phyloP scores from a whole-genome alignment of 1,284 basidiomycete genomes.

The Rhodotorula sp. region DNA sequence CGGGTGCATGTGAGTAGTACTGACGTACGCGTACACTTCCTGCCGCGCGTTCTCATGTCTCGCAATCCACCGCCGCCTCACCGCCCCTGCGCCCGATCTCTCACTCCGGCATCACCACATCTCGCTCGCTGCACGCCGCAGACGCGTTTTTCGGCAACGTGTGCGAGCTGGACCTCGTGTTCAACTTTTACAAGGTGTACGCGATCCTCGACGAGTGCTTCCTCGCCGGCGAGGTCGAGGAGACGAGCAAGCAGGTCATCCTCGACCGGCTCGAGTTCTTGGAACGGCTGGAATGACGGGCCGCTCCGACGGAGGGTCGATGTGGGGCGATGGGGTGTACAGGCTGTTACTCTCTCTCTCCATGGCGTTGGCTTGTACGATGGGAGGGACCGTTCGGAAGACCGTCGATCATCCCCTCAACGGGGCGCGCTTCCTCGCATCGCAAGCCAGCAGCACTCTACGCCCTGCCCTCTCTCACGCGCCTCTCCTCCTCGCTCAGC shows the following conservation, averaged over 20 bases:
- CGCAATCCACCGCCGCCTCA: background rate
- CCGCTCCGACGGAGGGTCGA: too few species aligned
- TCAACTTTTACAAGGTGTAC: constrained; percentile 99
- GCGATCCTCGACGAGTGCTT: constrained; percentile 98
- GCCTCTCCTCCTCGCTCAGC: background rate
- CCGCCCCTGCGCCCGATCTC: constrained; percentile 1
- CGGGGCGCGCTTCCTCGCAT: too few species aligned
- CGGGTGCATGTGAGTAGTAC: too few species aligned
- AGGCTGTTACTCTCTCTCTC: background rate
- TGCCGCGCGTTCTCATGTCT: too few species aligned
- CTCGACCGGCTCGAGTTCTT: constrained; percentile 83
- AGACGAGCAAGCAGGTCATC: constrained; percentile 95
- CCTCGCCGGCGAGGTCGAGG: constrained; percentile 97
- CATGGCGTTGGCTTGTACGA: too few species aligned
- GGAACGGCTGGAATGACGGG: constrained; percentile 74
- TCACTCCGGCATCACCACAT: background rate
- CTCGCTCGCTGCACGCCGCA: background rate
- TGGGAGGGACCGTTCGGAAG: too few species aligned
- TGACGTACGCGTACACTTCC: too few species aligned
- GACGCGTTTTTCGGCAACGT: constrained; percentile 98
- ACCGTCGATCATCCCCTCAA: too few species aligned
- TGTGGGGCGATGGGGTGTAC: background rate
- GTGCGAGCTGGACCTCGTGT: constrained; percentile 93
- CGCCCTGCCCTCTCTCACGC: background rate
- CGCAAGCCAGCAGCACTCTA: background rate